These are phyloP conservation scores for Parastagonospora nodorum DNA, from an alignment of 2,329 filamentous ascomycete genomes.

Conservation along the genomic window DNA sequence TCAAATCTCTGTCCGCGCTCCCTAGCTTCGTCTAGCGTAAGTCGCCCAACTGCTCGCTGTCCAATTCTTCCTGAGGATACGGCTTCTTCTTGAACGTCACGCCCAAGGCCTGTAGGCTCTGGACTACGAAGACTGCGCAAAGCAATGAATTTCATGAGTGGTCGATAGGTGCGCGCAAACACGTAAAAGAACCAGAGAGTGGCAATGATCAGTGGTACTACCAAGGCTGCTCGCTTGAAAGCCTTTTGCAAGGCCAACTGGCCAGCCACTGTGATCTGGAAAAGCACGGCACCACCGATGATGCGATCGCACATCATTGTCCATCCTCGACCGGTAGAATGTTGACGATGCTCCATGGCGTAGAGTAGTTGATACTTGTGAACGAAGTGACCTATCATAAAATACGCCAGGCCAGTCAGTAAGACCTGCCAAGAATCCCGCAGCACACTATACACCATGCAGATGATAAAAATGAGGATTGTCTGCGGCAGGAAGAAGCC, in stretches of 20 bases:
- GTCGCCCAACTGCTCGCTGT: slow-evolving; percentile 42
- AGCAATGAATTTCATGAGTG: slow-evolving; percentile 90
- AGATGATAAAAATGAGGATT: slow-evolving; percentile 91
- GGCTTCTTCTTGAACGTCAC: slow-evolving; percentile 51
- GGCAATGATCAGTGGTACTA: slow-evolving; percentile 75
- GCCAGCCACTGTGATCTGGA: slow-evolving; percentile 89
- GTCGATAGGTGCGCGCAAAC: slow-evolving; percentile 80
- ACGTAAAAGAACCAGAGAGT: slow-evolving; percentile 91
- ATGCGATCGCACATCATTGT: slow-evolving; percentile 94
- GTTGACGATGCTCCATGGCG: slow-evolving; percentile 96
- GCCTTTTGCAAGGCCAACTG: slow-evolving; percentile 77
- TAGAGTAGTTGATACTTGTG: slow-evolving; percentile 98
- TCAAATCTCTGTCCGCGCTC: slow-evolving; percentile 74
- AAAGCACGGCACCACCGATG: slow-evolving; percentile 82
- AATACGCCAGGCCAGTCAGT: slow-evolving; percentile 81
- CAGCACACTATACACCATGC: slow-evolving; percentile 90
- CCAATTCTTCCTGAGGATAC: slow-evolving; percentile 14
- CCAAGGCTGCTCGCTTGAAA: slow-evolving; percentile 72
- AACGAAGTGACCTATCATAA: slow-evolving; percentile 80
- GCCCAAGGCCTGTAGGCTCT: slow-evolving; percentile 56
- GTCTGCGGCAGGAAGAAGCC: slow-evolving; percentile 95
- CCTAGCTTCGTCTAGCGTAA: slow-evolving; percentile 73
- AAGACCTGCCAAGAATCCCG: slow-evolving; percentile 80
- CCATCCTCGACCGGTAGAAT: slow-evolving; percentile 93
- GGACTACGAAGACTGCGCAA: slow-evolving; percentile 78